These are phyloP conservation scores for Syncephalastrum monosporum DNA, from an alignment of 371 early-diverging fungal genomes.

Conservation along the genomic window DNA sequence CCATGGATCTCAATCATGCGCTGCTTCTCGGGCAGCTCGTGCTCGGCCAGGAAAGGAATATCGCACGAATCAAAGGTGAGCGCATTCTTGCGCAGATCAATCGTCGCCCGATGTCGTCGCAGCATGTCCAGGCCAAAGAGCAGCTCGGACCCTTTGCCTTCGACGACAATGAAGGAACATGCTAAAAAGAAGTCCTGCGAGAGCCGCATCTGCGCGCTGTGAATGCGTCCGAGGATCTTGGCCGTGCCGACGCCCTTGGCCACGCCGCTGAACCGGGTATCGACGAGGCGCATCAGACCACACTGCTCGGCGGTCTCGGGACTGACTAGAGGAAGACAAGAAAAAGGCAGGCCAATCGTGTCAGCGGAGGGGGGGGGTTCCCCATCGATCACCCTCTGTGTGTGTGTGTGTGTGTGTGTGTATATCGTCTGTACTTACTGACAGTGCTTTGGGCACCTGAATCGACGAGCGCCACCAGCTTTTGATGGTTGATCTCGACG, in stretches of 20 bases:
- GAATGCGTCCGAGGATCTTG: constrained; percentile 93
- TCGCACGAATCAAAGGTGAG: constrained; percentile 80
- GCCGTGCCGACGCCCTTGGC: constrained; percentile 96
- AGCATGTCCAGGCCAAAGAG: constrained; percentile 97
- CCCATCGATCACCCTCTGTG: no score
- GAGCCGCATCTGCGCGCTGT: constrained; percentile 83
- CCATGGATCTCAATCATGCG: constrained; percentile 50
- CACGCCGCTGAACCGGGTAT: constrained; percentile 86
- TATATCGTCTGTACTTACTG: constrained; percentile 56
- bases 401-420: neutral
- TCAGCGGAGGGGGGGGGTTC: no score
- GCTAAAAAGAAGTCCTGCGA: constrained; percentile 69
- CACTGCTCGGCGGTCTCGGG: constrained; percentile 84
- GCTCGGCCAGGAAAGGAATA: constrained; percentile 88
- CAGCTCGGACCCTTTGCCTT: constrained; percentile 89
- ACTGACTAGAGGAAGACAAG: constrained; percentile 55
- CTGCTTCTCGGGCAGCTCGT: constrained; percentile 81
- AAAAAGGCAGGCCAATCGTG: no score
- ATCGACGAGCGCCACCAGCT: constrained; percentile 94
- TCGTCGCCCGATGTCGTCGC: constrained; percentile 79
- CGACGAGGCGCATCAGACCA: constrained; percentile 86
- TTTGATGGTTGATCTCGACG: constrained; percentile 83
- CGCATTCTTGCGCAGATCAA: constrained; percentile 83
- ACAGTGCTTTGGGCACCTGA: constrained; percentile 97
- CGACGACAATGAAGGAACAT: constrained; percentile 93